Conservation (phyloP, 495 filamentous ascomycete genomes). For the Durotheca rogersii region DNA sequence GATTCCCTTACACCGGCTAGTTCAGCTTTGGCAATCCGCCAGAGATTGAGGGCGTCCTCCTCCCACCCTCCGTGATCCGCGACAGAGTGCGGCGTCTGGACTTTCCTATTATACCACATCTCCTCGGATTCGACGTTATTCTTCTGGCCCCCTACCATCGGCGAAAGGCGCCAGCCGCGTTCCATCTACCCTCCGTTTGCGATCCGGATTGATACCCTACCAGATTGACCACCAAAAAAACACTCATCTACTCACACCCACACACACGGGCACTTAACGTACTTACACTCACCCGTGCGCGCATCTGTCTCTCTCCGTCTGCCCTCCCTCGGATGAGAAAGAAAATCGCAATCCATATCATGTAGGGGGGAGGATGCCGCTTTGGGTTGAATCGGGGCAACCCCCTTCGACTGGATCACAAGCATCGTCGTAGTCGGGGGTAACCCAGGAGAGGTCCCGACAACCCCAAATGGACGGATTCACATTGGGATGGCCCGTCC, state of each 20-base stretch:
- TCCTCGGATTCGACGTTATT: conserved; percentile 4
- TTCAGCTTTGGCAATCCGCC: conserved; percentile 16
- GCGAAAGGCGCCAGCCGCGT: not conserved
- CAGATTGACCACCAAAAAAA: conserved; percentile 8
- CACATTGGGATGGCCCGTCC: conserved; percentile 22
- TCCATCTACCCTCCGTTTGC: conserved; percentile 24
- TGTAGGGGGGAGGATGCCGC: conserved; percentile 21
- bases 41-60: conserved; percentile 22
- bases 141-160: conserved; percentile 11
- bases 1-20: conserved; percentile 16
- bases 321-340: conserved; percentile 23
- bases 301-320: too few species aligned
- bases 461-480: conserved; percentile 16
- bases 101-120: conserved; percentile 33
- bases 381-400: conserved; percentile 14
- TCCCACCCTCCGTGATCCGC: too few species aligned
- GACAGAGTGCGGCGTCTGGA: conserved; percentile 18
- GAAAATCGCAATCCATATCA: conserved; percentile 16
- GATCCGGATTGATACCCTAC: conserved; percentile 31
- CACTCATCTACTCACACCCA: too few species aligned
- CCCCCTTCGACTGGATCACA: conserved; percentile 18
- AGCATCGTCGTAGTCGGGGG: conserved; percentile 20
- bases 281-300: too few species aligned
- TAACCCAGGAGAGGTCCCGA: conserved; percentile 19
- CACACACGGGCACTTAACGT: too few species aligned